These are phyloP conservation scores for Zymoseptoria passerinii DNA, from an alignment of 2,329 filamentous ascomycete species.

Conservation along the genomic window DNA sequence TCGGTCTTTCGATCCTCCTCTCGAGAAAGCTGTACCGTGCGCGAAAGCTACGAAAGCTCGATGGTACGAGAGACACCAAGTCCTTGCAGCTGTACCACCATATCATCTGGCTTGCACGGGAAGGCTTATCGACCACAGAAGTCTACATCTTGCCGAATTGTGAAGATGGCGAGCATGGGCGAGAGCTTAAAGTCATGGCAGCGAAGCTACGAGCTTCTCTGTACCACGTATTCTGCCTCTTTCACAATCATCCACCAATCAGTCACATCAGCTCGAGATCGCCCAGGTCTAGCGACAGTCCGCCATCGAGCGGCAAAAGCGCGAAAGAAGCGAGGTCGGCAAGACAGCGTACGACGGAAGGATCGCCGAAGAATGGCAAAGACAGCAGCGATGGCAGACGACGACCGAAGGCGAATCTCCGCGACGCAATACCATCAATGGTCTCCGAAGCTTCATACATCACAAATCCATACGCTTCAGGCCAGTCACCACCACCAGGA, in stretches of 20 bases:
- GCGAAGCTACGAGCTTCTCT: constrained; percentile 91
- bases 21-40: constrained; percentile 75
- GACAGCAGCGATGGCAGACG: constrained; percentile 13
- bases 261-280: constrained; percentile 42
- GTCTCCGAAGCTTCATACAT: constrained; percentile 44
- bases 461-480: constrained; percentile 41
- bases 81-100: constrained; percentile 78
- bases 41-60: constrained; percentile 73
- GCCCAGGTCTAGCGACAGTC: constrained; percentile 14
- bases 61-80: constrained; percentile 67
- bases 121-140: constrained; percentile 82
- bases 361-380: constrained; percentile 13
- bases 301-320: constrained; percentile 19
- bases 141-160: constrained; percentile 67
- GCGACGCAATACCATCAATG: constrained; percentile 42
- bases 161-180: constrained; percentile 63
- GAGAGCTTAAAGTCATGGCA: constrained; percentile 77
- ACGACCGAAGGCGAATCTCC: constrained; percentile 31
- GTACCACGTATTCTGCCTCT: constrained; percentile 93
- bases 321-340: constrained; percentile 11
- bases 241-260: constrained; percentile 81
- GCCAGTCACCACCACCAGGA: constrained; percentile 33
- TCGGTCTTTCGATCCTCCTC: constrained; percentile 83
- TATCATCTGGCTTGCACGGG: constrained; percentile 90
- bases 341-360: constrained; percentile 11